Percentiles rank a stretch among this genome's conserved stretches.
These are phyloP conservation scores for Thelonectria blattea DNA, from an alignment of 2,329 filamentous ascomycete genomes.

Conservation along the genomic window DNA sequence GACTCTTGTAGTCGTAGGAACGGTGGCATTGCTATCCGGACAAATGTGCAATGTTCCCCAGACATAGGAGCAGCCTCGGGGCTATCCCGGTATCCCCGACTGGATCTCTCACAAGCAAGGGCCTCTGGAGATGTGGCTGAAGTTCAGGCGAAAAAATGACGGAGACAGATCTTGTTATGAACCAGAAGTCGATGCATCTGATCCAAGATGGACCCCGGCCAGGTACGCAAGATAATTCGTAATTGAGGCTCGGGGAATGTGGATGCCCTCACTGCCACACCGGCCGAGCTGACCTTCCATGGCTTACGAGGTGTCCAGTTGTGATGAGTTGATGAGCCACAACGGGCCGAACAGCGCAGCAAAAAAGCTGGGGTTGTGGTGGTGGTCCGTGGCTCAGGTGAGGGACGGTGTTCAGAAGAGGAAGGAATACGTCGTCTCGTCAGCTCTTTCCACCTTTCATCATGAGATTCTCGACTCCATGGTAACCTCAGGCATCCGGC, in stretches of 20 bases:
- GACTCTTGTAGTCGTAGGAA: not conserved
- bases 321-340: not conserved
- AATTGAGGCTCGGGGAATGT: slow-evolving; percentile 2
- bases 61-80: not conserved
- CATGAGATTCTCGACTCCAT: slow-evolving; percentile 1
- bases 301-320: not conserved
- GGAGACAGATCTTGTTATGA: not conserved
- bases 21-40: not conserved
- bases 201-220: not conserved
- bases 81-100: no score
- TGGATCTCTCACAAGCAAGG: no score
- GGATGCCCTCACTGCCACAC: slow-evolving; percentile 16
- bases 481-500: slow-evolving; percentile 6
- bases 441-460: slow-evolving; percentile 2
- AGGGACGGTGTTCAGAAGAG: not conserved
- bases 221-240: not conserved
- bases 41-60: not conserved
- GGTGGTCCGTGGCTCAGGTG: slow-evolving; percentile 1
- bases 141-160: not conserved
- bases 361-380: not conserved
- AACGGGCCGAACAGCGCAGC: not conserved
- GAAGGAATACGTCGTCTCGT: not conserved
- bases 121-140: not conserved
- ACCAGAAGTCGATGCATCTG: not conserved
- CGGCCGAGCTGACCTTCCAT: slow-evolving; percentile 12